phyloP scores from a whole-genome alignment of 1,284 basidiomycete species.

The Termitomyces sp. region DNA sequence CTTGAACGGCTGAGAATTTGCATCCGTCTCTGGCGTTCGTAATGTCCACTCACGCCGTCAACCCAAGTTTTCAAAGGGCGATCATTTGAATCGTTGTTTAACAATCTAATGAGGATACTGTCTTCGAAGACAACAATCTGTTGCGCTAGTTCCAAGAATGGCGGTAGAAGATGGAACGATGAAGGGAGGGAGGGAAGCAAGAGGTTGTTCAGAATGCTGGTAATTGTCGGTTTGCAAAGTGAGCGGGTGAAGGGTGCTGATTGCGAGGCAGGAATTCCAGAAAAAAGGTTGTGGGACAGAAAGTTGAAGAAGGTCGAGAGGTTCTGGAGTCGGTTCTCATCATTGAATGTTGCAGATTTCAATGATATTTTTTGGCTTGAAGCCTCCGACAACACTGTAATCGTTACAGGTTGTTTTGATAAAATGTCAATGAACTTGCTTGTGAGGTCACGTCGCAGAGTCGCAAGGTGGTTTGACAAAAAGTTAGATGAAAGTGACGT shows the following conservation, averaged over 20 bases:
- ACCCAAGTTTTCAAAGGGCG: conserved; percentile 58
- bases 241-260: conserved; percentile 42
- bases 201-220: conserved; percentile 57
- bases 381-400: conserved; percentile 33
- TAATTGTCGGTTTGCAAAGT: conserved; percentile 53
- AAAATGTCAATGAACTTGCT: conserved; percentile 55
- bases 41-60: conserved; percentile 59
- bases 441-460: conserved; percentile 61
- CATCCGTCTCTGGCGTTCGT: conserved; percentile 64
- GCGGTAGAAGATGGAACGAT: conserved; percentile 49
- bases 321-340: conserved; percentile 46
- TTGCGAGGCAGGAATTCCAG: conserved; percentile 47
- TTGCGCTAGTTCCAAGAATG: conserved; percentile 54
- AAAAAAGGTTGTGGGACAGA: conserved; percentile 49
- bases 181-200: conserved; percentile 66
- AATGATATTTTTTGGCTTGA: conserved; percentile 43
- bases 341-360: conserved; percentile 40
- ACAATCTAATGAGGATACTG: conserved; percentile 42
- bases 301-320: conserved; percentile 53
- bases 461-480: conserved; percentile 50
- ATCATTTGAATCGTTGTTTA: conserved; percentile 47
- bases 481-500: conserved; percentile 53
- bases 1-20: conserved; percentile 58
- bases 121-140: conserved; percentile 62
- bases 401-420: conserved; percentile 46